Evolutionary conservation across 129 eudicot species (phyloP).

Genomic region (Lactuca saligna): DNA sequence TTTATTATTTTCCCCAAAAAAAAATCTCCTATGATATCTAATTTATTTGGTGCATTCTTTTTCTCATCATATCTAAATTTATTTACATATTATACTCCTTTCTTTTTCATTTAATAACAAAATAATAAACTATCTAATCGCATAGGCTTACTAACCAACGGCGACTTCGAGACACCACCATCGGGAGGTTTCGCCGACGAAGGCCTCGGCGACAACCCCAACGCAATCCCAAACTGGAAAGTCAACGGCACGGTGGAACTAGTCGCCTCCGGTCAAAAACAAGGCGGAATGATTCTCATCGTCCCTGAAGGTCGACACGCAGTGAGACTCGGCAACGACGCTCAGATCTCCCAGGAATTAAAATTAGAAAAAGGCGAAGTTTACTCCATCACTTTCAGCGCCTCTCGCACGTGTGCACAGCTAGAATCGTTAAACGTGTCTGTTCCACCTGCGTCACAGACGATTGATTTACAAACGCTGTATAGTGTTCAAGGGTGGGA

Average conservation of each 20-base stretch:
- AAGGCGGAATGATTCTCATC: conserved; percentile 97
- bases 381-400: conserved; percentile 89
- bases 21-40: too few relatives aligned
- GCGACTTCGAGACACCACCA: conserved; percentile 90
- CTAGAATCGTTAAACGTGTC: conserved; percentile 94
- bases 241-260: conserved; percentile 78
- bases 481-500: conserved; percentile 99
- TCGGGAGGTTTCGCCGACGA: conserved; percentile 64
- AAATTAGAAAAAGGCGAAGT: conserved; percentile 70
- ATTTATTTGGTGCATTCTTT: too few relatives aligned
- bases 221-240: conserved; percentile 74
- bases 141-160: conserved; percentile 68
- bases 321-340: conserved; percentile 88
- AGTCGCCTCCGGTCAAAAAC: conserved; percentile 82
- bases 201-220: conserved; percentile 46
- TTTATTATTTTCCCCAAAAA: too few relatives aligned
- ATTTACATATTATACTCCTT: too few relatives aligned
- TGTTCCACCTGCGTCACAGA: conserved; percentile 75
- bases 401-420: conserved; percentile 97
- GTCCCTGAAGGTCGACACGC: conserved; percentile 93
- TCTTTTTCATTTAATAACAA: too few relatives aligned
- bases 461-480: conserved; percentile 84
- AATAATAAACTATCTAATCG: background rate
- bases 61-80: too few relatives aligned
- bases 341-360: conserved; percentile 71